Conservation (phyloP, 257 asterid genomes). For the Solanum boliviense region DNA sequence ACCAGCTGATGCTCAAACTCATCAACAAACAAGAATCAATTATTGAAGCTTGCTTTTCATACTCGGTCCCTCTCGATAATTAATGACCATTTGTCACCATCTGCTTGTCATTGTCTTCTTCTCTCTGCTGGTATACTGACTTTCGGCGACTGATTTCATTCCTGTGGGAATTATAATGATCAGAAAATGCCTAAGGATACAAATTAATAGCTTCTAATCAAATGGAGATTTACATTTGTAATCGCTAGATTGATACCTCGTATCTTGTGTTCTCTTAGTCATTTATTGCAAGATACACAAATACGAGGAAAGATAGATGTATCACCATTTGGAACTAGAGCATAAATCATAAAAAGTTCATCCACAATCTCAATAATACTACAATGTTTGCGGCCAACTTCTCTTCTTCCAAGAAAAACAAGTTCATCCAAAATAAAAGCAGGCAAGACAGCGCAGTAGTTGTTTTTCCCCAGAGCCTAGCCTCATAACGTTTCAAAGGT, state of each 20-base stretch:
- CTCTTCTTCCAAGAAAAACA: neutral
- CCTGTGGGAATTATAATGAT: neutral
- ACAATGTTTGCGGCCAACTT: neutral
- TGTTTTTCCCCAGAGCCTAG: neutral
- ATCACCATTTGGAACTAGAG: neutral
- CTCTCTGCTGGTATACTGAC: slow-evolving; percentile 6
- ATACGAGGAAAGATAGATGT: neutral
- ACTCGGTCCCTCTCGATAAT: neutral
- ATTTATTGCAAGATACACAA: neutral
- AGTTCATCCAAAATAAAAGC: neutral
- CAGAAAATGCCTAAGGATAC: neutral
- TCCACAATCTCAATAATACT: neutral
- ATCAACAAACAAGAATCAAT: neutral
- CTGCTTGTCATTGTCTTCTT: slow-evolving; percentile 2
- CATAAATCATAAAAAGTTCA: neutral
- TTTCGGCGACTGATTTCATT: slow-evolving; percentile 11
- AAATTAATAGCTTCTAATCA: neutral
- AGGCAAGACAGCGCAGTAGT: neutral
- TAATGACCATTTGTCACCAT: neutral
- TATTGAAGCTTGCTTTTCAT: neutral
- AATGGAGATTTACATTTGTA: neutral
- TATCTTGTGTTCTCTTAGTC: neutral
- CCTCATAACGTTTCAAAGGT: neutral
- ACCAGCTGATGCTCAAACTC: neutral
- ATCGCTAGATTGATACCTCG: neutral